Percentiles rank a stretch among this genome's conserved stretches.
Conservation (phyloP, 2,329 filamentous ascomycete species). For the Thelonectria discophora region DNA sequence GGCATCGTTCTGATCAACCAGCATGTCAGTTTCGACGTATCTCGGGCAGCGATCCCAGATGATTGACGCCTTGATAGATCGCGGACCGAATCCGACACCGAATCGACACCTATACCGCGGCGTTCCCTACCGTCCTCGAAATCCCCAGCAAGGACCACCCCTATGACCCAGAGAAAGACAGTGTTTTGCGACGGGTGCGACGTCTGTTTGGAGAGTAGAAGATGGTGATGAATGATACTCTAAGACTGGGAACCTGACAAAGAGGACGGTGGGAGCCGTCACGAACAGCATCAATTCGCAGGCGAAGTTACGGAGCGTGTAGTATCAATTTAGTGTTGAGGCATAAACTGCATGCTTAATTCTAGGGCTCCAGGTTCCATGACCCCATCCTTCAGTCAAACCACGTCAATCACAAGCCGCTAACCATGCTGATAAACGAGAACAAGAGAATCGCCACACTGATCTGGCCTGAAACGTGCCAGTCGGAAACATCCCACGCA, state of each 20-base stretch:
- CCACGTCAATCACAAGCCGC: conserved; percentile 38
- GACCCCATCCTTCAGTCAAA: conserved; percentile 28
- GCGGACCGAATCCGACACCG: conserved; percentile 92
- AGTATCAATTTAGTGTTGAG: conserved; percentile 19
- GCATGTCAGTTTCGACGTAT: conserved; percentile 69
- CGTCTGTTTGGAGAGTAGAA: conserved; percentile 72
- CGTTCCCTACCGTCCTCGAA: conserved; percentile 95
- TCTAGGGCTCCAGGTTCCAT: conserved; percentile 7
- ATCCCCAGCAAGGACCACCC: conserved; percentile 99
- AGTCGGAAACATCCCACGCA: conserved; percentile 29
- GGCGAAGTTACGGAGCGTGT: conserved; percentile 7
- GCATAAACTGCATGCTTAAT: conserved; percentile 21
- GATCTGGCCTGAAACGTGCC: conserved; percentile 24
- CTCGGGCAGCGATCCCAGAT: neutral
- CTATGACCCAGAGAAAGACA: conserved; percentile 99
- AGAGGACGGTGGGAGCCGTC: conserved; percentile 3
- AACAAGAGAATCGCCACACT: conserved; percentile 36
- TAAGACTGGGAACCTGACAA: conserved; percentile 20
- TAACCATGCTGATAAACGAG: conserved; percentile 31
- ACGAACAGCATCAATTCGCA: neutral
- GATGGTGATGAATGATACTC: neutral
- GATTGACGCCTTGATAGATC: conserved; percentile 66
- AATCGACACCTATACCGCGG: conserved; percentile 90
- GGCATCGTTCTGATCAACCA: conserved; percentile 97
- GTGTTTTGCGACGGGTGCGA: conserved; percentile 86